Evolutionary conservation across 1,139 yeast species (phyloP).

Genomic region (Suhomyces chickasaworum): DNA sequence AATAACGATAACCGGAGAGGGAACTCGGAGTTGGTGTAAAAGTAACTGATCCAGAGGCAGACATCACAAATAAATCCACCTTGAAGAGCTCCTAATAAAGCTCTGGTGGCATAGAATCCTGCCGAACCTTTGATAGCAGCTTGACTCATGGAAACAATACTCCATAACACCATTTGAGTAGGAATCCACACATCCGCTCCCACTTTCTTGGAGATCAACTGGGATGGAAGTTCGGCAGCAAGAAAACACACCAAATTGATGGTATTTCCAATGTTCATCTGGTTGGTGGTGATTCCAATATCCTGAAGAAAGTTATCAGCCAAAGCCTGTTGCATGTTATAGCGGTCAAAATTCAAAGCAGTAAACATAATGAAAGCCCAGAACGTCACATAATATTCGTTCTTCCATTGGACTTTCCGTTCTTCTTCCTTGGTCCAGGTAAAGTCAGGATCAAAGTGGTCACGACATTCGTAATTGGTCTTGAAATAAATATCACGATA

Average conservation of each 20-base stretch:
- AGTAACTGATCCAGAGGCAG: conserved; percentile 57
- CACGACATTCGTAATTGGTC: conserved; percentile 36
- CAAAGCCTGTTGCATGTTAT: conserved; percentile 33
- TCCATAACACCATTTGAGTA: conserved; percentile 30
- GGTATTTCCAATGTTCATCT: conserved; percentile 34
- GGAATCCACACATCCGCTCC: conserved; percentile 42
- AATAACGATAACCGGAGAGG: conserved; percentile 53
- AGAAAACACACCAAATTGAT: conserved; percentile 36
- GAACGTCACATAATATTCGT: conserved; percentile 34
- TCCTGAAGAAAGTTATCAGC: conserved; percentile 33
- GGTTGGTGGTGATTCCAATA: conserved; percentile 30
- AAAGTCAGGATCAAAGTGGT: conserved; percentile 36
- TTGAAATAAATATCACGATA: conserved; percentile 33
- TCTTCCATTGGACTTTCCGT: conserved; percentile 27
- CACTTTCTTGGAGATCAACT: conserved; percentile 33
- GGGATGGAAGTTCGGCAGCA: conserved; percentile 37
- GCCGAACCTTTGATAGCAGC: conserved; percentile 22
- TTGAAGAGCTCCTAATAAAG: conserved; percentile 50
- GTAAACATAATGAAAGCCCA: conserved; percentile 35
- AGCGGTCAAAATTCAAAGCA: conserved; percentile 36
- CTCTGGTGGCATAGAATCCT: conserved; percentile 45
- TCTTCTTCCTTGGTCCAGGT: conserved; percentile 42
- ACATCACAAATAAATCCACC: conserved; percentile 63
- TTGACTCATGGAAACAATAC: conserved; percentile 30
- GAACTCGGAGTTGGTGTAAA: conserved; percentile 53